These are phyloP conservation scores for Cercospora citrullina DNA, from an alignment of 2,329 filamentous ascomycete genomes.

Conservation along the genomic window DNA sequence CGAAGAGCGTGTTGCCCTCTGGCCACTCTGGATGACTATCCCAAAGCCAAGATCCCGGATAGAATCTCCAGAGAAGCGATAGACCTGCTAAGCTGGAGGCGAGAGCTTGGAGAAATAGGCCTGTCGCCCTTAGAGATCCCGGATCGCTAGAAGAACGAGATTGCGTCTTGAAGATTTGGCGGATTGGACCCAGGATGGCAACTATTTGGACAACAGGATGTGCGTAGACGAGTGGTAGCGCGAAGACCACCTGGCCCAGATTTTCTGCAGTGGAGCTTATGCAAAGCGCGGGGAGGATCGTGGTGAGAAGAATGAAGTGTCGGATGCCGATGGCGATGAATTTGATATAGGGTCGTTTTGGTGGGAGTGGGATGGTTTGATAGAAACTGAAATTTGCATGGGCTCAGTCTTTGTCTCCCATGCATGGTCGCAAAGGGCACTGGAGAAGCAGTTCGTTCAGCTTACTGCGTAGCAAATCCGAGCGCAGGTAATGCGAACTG, in stretches of 20 bases:
- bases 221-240: background rate
- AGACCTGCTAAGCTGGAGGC: background rate
- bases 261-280: background rate
- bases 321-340: background rate
- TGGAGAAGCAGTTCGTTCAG: too few relatives aligned
- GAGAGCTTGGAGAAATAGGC: background rate
- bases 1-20: background rate
- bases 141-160: too few relatives aligned
- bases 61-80: background rate
- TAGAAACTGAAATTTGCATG: background rate
- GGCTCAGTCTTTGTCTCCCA: too few relatives aligned
- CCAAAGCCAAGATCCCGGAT: background rate
- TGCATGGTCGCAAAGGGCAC: too few relatives aligned
- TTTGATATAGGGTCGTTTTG: background rate
- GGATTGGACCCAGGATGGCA: background rate
- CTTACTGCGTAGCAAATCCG: too few relatives aligned
- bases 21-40: background rate
- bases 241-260: background rate
- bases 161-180: background rate
- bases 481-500: background rate
- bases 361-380: background rate
- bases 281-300: background rate
- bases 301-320: background rate
- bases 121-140: background rate
- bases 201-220: background rate